These are phyloP conservation scores for Trametes villosa DNA, from an alignment of 768 basidiomycete species.

Conservation along the genomic window DNA sequence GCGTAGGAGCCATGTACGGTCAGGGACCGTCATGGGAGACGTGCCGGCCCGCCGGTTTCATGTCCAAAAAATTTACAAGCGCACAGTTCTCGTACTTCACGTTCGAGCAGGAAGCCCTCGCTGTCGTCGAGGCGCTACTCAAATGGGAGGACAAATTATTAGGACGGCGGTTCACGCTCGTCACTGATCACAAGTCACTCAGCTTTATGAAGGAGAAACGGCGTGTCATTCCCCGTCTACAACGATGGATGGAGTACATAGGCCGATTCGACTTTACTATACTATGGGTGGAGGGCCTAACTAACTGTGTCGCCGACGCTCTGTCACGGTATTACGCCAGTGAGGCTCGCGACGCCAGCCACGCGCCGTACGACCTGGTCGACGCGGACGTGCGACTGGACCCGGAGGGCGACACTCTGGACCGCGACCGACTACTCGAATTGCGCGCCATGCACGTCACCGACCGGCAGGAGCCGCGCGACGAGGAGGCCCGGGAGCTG, in stretches of 20 bases:
- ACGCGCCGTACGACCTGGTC: no score
- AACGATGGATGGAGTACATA: conserved; percentile 38
- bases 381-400: no score
- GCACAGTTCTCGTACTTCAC: conserved; percentile 32
- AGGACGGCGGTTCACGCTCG: conserved; percentile 10
- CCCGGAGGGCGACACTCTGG: no score
- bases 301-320: conserved; percentile 37
- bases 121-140: conserved; percentile 25
- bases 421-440: no score
- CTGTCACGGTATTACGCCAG: conserved; percentile 35
- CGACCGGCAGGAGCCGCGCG: no score
- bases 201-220: conserved; percentile 31
- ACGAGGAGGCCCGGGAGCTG: no score
- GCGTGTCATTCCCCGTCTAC: conserved; percentile 27
- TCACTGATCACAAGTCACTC: conserved; percentile 19
- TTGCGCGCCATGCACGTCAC: no score
- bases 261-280: conserved; percentile 35
- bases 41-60: conserved; percentile 34
- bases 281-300: conserved; percentile 27
- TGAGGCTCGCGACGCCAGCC: neutral
- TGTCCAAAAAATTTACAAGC: conserved; percentile 34
- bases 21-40: conserved; percentile 34
- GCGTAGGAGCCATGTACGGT: conserved; percentile 29
- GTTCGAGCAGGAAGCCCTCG: conserved; percentile 27
- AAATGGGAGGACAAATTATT: conserved; percentile 41